Evolutionary conservation across 2,329 filamentous ascomycete genomes (phyloP), one percentile per base, ranked within the genome.

Genomic region (Cucurbitaria berberidis): DNA sequence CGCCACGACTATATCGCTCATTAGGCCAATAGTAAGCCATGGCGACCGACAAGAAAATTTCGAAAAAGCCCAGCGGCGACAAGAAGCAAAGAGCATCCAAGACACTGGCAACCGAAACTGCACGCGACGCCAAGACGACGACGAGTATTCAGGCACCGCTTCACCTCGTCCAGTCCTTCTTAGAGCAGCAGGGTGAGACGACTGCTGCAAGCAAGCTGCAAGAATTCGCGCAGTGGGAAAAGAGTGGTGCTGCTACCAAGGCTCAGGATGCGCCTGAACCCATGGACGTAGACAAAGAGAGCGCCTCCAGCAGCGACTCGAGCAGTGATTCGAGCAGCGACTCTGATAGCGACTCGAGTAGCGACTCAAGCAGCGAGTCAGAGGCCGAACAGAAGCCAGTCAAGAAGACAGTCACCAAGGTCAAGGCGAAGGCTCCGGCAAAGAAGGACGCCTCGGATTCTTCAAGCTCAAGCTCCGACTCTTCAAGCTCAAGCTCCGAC

Each of bases 91-190:
- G 51, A 34, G 51, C 48, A 19, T 22, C 55, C 32, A 24, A 24
- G 11, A 5, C 55, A 27, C 39, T 34, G 7, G 9, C 29, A 10
- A 30, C 29, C 29, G 15, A 34, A 13, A 9, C 34, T 21, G 48
- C 48, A 15, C 30, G 30, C 51, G 51, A 55, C 18, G 30, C 45
- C 43, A 51, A 49, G 30, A 45, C 54, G 15, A 48, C 52, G 9
- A 42, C 47, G 24, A 47, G 48, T 29, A 42, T 51, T 8, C 34
- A 53, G 51, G 60, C 48, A 22, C 52, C 63, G 26, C 54, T 76
- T 48, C 66, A 67, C 44, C 69, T 75, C 26, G 66, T 77, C 8
- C 58, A 67, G 55, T 43, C 55, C 29, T 77, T 76, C 58, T 63
- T 76, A 44, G 54, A 60, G 21, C 64, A 72, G 21, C 57, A 74